Base-by-base conservation (phyloP, 441 rosid genomes). In the Mallotus repandus region DNA sequence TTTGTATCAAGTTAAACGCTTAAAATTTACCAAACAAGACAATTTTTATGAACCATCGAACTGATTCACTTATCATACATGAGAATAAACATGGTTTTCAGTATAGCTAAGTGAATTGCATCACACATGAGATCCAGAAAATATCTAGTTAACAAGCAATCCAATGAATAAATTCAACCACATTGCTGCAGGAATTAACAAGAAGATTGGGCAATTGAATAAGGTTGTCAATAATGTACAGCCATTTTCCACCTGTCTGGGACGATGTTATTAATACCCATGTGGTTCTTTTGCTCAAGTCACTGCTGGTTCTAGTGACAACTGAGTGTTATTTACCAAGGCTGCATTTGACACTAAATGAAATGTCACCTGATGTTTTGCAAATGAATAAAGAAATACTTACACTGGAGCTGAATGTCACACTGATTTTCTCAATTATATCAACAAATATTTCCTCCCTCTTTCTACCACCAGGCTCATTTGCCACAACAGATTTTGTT, bases 371-470 rank as follows among this genome's bases (percentile, higher is more conserved):
- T 14, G 45, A 46, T 60, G 50, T 70, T 29, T 58, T 25, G 7
- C n/a, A 49, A 43, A 62, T 72, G 46, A 41, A 71, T 76, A 63
- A 38, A 70, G 50, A 43, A 65, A 59, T 65, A 86, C 97, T 79
- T 83, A 95, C 99, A 76, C 99, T 95, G 69, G 98, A 91, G 84
- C 99, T 92, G 88, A 95, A 95, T 73, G 98, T 92, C 68, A 95
- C 93, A 74, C 99, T 95, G 78, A 95, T 92, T 87, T 95, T 92
- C 87, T 92, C 98, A 25, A 95, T 95, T 79, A 95, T 88, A 83
- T 95, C 99, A 77, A 93, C 98, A 79, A 92, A 95, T 59, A 93
- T 93, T 86, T 95, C 98, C 84, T 95, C 99, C 82, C 98, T 91
- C 86, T 86, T 95, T 81, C 91, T 86, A 74, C 96, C 98, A 38